Percentiles rank a stretch among this genome's conserved stretches.
Evolutionary conservation across 345 rosid genomes (phyloP).

Genomic region (Microcos paniculata): DNA sequence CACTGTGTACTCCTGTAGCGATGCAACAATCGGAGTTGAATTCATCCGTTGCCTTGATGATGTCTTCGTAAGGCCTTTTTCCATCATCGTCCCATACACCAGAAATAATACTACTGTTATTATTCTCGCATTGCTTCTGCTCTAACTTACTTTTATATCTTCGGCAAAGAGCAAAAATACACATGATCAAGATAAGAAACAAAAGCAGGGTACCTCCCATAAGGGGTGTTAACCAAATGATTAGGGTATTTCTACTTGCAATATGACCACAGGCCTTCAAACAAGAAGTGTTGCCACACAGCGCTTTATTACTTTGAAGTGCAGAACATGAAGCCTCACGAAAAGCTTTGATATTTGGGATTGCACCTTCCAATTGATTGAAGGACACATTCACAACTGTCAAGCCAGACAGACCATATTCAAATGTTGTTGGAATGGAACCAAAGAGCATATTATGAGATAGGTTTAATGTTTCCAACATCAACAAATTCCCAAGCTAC

Average conservation of each 20-base stretch:
- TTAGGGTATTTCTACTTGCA: neutral
- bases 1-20: conserved; percentile 21
- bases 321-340: conserved; percentile 22
- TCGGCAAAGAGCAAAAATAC: neutral
- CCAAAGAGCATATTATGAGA: conserved; percentile 28
- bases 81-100: conserved; percentile 11
- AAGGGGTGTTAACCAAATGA: neutral
- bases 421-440: conserved; percentile 20
- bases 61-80: conserved; percentile 17
- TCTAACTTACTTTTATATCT: neutral
- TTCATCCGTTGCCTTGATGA: conserved; percentile 21
- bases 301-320: conserved; percentile 27
- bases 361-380: conserved; percentile 27
- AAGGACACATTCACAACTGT: conserved; percentile 15
- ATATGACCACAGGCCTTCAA: conserved; percentile 21
- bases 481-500: neutral
- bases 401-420: conserved; percentile 12
- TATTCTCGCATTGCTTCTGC: no score
- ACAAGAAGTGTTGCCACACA: conserved; percentile 30
- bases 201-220: neutral
- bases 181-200: neutral
- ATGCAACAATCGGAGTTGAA: conserved; percentile 18
- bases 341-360: conserved; percentile 11
- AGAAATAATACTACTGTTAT: neutral
- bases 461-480: conserved; percentile 8